phyloP scores from a whole-genome alignment of 495 filamentous ascomycete genomes.

The Hypoxylon lenormandii region DNA sequence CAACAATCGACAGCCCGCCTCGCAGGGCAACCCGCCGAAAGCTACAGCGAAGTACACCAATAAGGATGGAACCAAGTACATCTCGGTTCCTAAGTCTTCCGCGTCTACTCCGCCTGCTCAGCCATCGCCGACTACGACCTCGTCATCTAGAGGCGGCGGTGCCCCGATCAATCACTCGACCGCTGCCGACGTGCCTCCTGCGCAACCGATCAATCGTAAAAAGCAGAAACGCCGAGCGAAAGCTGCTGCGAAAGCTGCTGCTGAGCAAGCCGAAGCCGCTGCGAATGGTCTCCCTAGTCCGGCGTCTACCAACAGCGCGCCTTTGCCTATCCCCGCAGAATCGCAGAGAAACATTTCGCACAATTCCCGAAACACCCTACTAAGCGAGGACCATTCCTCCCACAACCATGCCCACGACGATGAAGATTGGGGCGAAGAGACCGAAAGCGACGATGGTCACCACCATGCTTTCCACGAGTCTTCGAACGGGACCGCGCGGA shows the following conservation, averaged over 20 bases:
- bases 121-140: constrained; percentile 59
- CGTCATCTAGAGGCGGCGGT: constrained; percentile 50
- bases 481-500: constrained; percentile 45
- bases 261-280: constrained; percentile 52
- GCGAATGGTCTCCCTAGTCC: constrained; percentile 59
- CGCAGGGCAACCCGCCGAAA: constrained; percentile 56
- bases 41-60: constrained; percentile 70
- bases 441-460: constrained; percentile 59
- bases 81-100: constrained; percentile 71
- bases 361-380: constrained; percentile 36
- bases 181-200: constrained; percentile 42
- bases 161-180: constrained; percentile 45
- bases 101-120: constrained; percentile 64
- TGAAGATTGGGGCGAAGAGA: constrained; percentile 63
- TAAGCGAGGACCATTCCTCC: constrained; percentile 15
- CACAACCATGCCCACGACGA: constrained; percentile 54
- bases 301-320: constrained; percentile 51
- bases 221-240: constrained; percentile 89
- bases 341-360: constrained; percentile 47
- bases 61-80: constrained; percentile 76
- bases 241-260: constrained; percentile 77
- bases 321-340: constrained; percentile 33
- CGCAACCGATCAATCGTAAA: constrained; percentile 80
- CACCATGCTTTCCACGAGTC: constrained; percentile 41
- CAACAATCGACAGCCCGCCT: constrained; percentile 58